Evolutionary conservation across 2,329 filamentous ascomycete genomes (phyloP).

Genomic region (Calonectria honghensis): DNA sequence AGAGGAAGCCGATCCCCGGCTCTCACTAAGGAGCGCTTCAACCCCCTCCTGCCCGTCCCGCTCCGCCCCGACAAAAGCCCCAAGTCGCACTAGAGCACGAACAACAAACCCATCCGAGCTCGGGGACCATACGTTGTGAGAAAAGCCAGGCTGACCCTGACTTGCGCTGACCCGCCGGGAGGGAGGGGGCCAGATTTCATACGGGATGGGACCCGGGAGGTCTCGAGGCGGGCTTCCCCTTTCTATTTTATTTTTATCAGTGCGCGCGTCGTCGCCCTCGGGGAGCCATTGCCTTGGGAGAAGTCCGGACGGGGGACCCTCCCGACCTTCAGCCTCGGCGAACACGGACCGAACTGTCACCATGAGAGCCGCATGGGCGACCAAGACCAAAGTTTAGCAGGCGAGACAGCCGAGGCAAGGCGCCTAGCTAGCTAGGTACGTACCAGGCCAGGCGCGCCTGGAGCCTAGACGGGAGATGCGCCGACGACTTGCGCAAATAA

Average conservation of each 20-base stretch:
- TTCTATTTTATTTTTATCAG: slow-evolving; percentile 17
- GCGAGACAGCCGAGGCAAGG: slow-evolving; percentile 16
- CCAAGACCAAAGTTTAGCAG: slow-evolving; percentile 17
- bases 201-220: slow-evolving; percentile 30
- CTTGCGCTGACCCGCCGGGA: slow-evolving; percentile 24
- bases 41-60: slow-evolving; percentile 25
- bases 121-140: slow-evolving; percentile 18
- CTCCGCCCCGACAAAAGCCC: slow-evolving; percentile 9
- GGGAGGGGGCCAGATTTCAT: slow-evolving; percentile 25
- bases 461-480: not conserved
- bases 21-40: slow-evolving; percentile 22
- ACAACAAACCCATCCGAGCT: slow-evolving; percentile 33
- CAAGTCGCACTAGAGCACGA: slow-evolving; percentile 34
- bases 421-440: slow-evolving; percentile 21
- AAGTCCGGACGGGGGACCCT: slow-evolving; percentile 35
- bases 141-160: slow-evolving; percentile 30
- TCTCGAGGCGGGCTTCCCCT: slow-evolving; percentile 7
- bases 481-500: slow-evolving; percentile 8
- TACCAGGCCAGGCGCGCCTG: slow-evolving; percentile 13
- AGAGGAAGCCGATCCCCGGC: slow-evolving; percentile 18
- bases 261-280: slow-evolving; percentile 2
- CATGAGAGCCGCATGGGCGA: slow-evolving; percentile 39
- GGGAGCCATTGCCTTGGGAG: slow-evolving; percentile 8
- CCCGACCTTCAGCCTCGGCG: slow-evolving; percentile 41
- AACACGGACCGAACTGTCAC: slow-evolving; percentile 46